These are phyloP conservation scores for Prinsepia uniflora DNA, from an alignment of 306 rosid genomes.

Conservation along the genomic window DNA sequence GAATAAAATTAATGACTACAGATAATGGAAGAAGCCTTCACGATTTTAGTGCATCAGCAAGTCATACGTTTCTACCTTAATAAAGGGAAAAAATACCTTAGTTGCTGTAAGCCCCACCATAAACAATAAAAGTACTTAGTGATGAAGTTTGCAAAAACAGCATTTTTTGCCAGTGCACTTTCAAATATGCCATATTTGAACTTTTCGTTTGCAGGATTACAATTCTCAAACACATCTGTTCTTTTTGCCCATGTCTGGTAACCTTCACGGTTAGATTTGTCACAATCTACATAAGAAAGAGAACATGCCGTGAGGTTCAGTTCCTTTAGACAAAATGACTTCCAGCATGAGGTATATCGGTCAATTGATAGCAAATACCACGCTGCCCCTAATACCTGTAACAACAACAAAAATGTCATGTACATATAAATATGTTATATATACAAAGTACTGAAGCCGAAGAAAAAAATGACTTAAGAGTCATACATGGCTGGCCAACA, in stretches of 20 bases:
- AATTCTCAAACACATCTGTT: conserved; percentile 56
- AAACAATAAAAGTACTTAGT: conserved; percentile 78
- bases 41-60: not conserved
- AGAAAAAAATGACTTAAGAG: conserved; percentile 8
- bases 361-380: conserved; percentile 95
- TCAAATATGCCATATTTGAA: conserved; percentile 75
- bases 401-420: not conserved
- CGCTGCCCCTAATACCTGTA: conserved; percentile 92
- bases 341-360: conserved; percentile 86
- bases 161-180: conserved; percentile 56
- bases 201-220: conserved; percentile 42
- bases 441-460: not conserved
- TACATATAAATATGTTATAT: no score
- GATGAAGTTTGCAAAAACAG: conserved; percentile 59
- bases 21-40: not conserved
- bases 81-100: conserved; percentile 54
- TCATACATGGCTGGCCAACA: conserved; percentile 98
- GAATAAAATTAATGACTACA: not conserved
- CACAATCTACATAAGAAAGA: conserved; percentile 61
- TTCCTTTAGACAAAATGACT: conserved; percentile 61
- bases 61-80: conserved; percentile 11
- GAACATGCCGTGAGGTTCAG: conserved; percentile 37
- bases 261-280: conserved; percentile 10
- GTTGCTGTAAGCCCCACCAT: conserved; percentile 98
- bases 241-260: conserved; percentile 53